Evolutionary conservation across 345 rosid genomes (phyloP).

Genomic region (Syzygium jambos): DNA sequence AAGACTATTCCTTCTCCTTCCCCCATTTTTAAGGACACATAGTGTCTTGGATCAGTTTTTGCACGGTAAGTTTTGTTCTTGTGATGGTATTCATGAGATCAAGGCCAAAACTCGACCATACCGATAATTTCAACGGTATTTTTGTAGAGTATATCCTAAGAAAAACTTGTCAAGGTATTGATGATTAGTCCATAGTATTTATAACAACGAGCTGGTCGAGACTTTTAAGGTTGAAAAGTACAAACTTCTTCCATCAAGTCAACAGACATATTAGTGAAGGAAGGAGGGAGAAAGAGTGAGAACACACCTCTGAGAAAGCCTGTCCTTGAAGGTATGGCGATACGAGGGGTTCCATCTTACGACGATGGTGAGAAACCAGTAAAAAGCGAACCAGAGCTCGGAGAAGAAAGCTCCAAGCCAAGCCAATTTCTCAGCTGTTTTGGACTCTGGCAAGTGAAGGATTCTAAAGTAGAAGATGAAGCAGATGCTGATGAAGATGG

Average conservation of each 20-base stretch:
- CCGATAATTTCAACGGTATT: background rate
- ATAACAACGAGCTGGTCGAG: background rate
- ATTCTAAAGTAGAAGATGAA: background rate
- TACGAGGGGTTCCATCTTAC: slow-evolving; percentile 7
- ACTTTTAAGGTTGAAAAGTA: background rate
- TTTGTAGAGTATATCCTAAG: background rate
- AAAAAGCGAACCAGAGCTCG: slow-evolving; percentile 21
- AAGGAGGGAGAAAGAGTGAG: background rate
- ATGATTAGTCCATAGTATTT: background rate
- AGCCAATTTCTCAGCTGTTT: slow-evolving; percentile 6
- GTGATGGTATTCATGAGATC: background rate
- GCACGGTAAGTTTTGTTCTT: background rate
- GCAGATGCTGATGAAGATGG: background rate
- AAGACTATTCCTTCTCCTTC: background rate
- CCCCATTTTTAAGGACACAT: background rate
- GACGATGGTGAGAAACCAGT: slow-evolving; percentile 13
- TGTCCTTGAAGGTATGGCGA: slow-evolving; percentile 17
- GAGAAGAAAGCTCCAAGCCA: slow-evolving; percentile 19
- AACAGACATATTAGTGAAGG: no score
- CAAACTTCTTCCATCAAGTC: background rate
- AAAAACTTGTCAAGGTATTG: background rate
- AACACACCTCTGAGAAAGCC: slow-evolving; percentile 10
- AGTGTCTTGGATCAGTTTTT: background rate
- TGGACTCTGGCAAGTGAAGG: background rate
- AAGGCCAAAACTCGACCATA: background rate